Evolutionary conservation across 169 alveolate species (phyloP).

Genomic region (Sarcocystis neurona): DNA sequence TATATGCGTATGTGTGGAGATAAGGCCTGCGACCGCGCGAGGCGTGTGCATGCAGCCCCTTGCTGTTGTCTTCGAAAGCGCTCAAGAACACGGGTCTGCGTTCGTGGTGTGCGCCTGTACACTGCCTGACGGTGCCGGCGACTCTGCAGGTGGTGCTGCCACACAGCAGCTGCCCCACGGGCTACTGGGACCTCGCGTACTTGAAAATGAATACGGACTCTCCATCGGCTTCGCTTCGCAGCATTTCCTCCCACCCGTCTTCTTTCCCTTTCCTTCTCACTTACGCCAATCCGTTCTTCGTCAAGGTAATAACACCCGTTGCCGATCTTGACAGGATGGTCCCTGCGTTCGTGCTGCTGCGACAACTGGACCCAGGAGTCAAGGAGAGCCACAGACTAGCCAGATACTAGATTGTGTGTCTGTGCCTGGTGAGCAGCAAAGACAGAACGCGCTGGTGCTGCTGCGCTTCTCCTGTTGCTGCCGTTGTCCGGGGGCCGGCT

Average conservation of each 20-base stretch:
- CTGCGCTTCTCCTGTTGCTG: too few relatives aligned
- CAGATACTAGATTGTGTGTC: too few relatives aligned
- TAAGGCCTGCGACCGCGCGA: not conserved
- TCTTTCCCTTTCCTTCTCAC: not conserved
- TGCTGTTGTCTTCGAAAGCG: not conserved
- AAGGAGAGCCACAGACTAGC: too few relatives aligned
- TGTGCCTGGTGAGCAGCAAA: too few relatives aligned
- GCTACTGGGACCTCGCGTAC: constrained; percentile 43
- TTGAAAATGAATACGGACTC: not conserved
- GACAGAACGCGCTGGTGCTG: too few relatives aligned
- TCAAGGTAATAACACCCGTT: constrained; percentile 64
- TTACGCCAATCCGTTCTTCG: constrained; percentile 84
- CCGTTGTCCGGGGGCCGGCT: too few relatives aligned
- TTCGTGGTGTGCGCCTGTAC: constrained; percentile 56
- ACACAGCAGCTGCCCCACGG: not conserved
- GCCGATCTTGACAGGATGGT: too few relatives aligned
- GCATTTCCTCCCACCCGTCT: not conserved
- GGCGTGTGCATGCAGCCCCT: not conserved
- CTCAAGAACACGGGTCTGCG: not conserved
- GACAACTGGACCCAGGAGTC: too few relatives aligned
- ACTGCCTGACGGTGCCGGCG: constrained; percentile 72
- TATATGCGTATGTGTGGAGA: not conserved
- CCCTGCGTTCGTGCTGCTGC: too few relatives aligned
- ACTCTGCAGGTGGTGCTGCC: constrained; percentile 41
- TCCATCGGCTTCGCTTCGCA: not conserved